phyloP scores from a whole-genome alignment of 495 filamentous ascomycete species.

The Sordaria brevicollis region DNA sequence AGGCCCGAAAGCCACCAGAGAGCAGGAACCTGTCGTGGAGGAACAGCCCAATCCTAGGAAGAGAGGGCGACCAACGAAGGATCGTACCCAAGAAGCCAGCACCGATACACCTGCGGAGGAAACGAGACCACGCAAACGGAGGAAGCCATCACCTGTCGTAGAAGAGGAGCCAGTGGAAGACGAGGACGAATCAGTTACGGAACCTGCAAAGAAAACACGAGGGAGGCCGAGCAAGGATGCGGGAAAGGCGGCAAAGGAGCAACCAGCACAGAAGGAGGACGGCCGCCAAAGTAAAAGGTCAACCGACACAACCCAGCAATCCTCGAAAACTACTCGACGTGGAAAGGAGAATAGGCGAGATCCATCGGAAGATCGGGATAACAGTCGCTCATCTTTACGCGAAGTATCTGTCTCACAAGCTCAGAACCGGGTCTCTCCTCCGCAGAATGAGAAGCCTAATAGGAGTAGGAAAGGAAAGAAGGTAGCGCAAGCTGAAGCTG shows the following conservation, averaged over 20 bases:
- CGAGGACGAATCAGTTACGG: not conserved
- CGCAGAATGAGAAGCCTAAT: not conserved
- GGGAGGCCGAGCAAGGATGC: not conserved
- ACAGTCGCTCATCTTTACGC: conserved; percentile 10
- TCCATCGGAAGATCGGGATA: conserved; percentile 1
- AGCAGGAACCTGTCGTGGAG: not conserved
- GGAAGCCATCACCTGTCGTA: not conserved
- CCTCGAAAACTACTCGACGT: not conserved
- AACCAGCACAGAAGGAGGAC: not conserved
- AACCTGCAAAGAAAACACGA: not conserved
- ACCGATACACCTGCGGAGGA: not conserved
- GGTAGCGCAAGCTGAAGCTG: not conserved
- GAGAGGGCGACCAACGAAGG: not conserved
- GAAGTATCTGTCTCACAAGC: conserved; percentile 15
- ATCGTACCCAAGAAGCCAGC: not conserved
- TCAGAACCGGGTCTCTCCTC: conserved; percentile 8
- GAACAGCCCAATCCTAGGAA: conserved; percentile 1
- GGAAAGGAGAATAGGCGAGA: not conserved
- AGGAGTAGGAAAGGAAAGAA: conserved; percentile 5
- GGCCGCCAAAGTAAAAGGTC: conserved; percentile 3
- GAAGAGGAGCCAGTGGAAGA: not conserved
- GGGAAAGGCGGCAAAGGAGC: not conserved
- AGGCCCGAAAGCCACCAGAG: not conserved
- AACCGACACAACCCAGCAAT: not conserved
- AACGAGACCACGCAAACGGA: conserved; percentile 9